Conservation (phyloP, 306 rosid species). For the Mucuna pruriens region DNA sequence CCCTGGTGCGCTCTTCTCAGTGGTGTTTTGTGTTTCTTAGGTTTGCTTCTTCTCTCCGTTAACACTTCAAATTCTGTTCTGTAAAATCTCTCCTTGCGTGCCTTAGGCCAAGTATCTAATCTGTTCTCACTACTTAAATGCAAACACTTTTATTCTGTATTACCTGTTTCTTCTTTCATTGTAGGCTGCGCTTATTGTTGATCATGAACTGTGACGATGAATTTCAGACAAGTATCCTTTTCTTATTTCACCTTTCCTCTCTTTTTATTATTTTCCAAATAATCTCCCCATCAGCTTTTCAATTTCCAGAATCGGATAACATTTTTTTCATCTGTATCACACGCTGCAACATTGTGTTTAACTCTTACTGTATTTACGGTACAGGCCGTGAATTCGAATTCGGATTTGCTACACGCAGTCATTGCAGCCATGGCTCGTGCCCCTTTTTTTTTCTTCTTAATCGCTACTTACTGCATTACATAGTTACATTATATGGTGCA, state of each 20-base stretch:
- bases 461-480: too few relatives aligned
- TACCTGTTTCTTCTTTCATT: slow-evolving; percentile 2
- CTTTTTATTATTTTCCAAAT: background rate
- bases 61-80: too few relatives aligned
- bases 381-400: background rate
- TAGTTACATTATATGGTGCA: too few relatives aligned
- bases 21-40: too few relatives aligned
- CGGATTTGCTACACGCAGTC: background rate
- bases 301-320: background rate
- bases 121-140: too few relatives aligned
- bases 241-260: background rate
- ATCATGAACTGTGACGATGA: slow-evolving; percentile 49
- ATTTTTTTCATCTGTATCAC: background rate
- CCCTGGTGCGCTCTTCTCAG: too few relatives aligned
- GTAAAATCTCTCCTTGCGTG: too few relatives aligned
- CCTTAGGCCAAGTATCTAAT: too few relatives aligned
- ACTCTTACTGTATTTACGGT: background rate
- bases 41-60: too few relatives aligned
- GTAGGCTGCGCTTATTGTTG: slow-evolving; percentile 29
- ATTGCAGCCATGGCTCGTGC: too few relatives aligned
- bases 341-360: background rate
- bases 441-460: too few relatives aligned
- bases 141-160: too few relatives aligned
- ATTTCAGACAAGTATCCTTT: slow-evolving; percentile 49
- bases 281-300: background rate